A percentile compares a stretch with the other conserved stretches of the same genome.
These are phyloP conservation scores for Yamadazyma trypodendri DNA, from an alignment of 1,139 yeast genomes.

Conservation along the genomic window DNA sequence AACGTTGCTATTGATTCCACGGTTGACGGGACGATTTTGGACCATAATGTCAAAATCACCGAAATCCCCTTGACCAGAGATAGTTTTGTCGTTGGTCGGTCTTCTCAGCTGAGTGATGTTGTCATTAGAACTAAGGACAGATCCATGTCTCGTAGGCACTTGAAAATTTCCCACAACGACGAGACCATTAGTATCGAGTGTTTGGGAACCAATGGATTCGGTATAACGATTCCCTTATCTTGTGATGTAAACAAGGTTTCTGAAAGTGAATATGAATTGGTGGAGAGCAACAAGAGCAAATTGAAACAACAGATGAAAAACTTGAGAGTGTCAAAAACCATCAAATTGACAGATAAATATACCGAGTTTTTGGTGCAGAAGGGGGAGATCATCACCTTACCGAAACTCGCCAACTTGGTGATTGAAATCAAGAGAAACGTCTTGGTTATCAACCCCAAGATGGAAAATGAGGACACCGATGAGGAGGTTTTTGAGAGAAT, in stretches of 20 bases:
- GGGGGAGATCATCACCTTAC: constrained; percentile 54
- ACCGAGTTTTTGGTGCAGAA: constrained; percentile 59
- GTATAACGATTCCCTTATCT: constrained; percentile 55
- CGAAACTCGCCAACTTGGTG: constrained; percentile 54
- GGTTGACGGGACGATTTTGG: constrained; percentile 20
- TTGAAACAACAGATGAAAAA: constrained; percentile 11
- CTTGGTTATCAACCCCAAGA: constrained; percentile 51
- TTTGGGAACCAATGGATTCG: constrained; percentile 70
- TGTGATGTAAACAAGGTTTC: constrained; percentile 35
- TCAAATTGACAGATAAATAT: constrained; percentile 40
- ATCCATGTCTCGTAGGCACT: constrained; percentile 68
- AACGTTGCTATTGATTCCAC: constrained; percentile 4
- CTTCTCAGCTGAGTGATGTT: constrained; percentile 61
- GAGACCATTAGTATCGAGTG: constrained; percentile 48
- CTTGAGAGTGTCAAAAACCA: constrained; percentile 26
- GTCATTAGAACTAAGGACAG: constrained; percentile 55
- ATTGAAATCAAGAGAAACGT: constrained; percentile 64
- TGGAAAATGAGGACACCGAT: constrained; percentile 40
- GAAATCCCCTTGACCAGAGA: constrained; percentile 34
- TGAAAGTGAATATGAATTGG: constrained; percentile 30
- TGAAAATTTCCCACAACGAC: constrained; percentile 24
- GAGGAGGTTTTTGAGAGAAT: constrained; percentile 30
- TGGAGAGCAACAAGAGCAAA: constrained; percentile 10
- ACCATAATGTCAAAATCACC: constrained; percentile 38
- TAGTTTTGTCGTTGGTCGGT: constrained; percentile 55